Base-by-base conservation (phyloP, 768 basidiomycete genomes). In the Paxillus rubicundulus region DNA sequence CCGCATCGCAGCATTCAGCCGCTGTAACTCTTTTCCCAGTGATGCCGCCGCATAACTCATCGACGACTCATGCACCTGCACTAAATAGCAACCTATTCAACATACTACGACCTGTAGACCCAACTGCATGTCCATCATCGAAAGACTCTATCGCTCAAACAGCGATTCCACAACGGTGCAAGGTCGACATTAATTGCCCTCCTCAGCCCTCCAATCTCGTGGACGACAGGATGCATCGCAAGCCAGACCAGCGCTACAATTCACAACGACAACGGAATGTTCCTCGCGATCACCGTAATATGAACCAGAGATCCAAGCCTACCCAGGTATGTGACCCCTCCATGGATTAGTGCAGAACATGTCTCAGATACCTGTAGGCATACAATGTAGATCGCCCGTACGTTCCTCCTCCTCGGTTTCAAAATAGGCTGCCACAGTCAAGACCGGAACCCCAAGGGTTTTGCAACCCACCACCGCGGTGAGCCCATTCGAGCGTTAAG, bases 51-150 rank as follows among this genome's bases (percentile, higher is more conserved):
- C 28, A 13, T 24, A 45, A 45, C 7, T 1, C 32, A 27, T 20
- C 50, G 16, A 63, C 58, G 59, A 9, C 33, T 21, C 38, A 42
- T 9, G 44, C n/a, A 7, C 20, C 2, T 2, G n/a, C 3, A 18
- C 34, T 41, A 16, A 49, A 33, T 18, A 7, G 16, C 33, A 65
- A 62, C 27, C 1, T 5, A 10, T 62, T 55, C 47, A 27, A 34
- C 49, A 0, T 38, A 5, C 52, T 62, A 30, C 50, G 34, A 13
- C 10, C 17, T 3, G 44, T 50, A 30, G 16, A 45, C 42, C 1
- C 17, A 14, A 14, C 8, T 1, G 5, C 27, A 8, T 44, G 42
- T 37, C 13, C 17, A 37, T 14, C 39, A 18, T 37, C 16, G 17
- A 36, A 42, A 2, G 53, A 55, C 4, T 14, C 4, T 5, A 43